Evolutionary conservation across 1,284 basidiomycete genomes (phyloP).

Genomic region (Pascua sp.): DNA sequence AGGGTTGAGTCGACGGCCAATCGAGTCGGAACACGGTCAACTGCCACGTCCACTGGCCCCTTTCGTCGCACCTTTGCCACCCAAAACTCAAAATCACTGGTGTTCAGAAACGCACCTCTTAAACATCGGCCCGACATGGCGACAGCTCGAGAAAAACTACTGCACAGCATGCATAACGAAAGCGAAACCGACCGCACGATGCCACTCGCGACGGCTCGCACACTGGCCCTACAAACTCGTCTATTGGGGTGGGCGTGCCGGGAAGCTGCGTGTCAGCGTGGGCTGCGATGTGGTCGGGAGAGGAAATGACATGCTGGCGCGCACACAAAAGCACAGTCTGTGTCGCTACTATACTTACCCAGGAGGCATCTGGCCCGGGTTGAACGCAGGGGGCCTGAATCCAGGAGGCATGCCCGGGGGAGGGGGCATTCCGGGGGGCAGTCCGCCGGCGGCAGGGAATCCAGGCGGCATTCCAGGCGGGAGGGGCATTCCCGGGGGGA

Average conservation of each 20-base stretch:
- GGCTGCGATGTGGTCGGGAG: too few species aligned
- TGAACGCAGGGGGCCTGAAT: constrained; percentile 66
- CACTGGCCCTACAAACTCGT: constrained; percentile 2
- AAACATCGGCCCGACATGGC: background rate
- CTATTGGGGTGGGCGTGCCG: constrained; percentile 19
- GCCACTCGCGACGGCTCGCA: background rate
- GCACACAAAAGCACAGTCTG: too few species aligned
- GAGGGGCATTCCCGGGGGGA: constrained; percentile 64
- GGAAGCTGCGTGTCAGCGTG: constrained; percentile 12
- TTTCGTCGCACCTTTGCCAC: background rate
- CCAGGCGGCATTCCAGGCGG: constrained; percentile 51
- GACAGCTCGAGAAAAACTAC: background rate
- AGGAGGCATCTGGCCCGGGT: constrained; percentile 71
- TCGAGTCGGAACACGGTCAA: too few species aligned
- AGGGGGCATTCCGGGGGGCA: constrained; percentile 21
- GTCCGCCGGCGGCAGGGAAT: constrained; percentile 23
- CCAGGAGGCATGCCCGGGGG: constrained; percentile 60
- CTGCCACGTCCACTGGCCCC: too few species aligned
- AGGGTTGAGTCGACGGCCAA: background rate
- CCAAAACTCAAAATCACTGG: background rate
- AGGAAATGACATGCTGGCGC: too few species aligned
- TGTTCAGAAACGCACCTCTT: too few species aligned
- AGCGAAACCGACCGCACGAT: background rate
- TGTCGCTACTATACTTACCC: constrained; percentile 68
- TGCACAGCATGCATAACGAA: constrained; percentile 9